Evolutionary conservation across 2,329 filamentous ascomycete genomes (phyloP).

Genomic region (Parastagonospora avenae): DNA sequence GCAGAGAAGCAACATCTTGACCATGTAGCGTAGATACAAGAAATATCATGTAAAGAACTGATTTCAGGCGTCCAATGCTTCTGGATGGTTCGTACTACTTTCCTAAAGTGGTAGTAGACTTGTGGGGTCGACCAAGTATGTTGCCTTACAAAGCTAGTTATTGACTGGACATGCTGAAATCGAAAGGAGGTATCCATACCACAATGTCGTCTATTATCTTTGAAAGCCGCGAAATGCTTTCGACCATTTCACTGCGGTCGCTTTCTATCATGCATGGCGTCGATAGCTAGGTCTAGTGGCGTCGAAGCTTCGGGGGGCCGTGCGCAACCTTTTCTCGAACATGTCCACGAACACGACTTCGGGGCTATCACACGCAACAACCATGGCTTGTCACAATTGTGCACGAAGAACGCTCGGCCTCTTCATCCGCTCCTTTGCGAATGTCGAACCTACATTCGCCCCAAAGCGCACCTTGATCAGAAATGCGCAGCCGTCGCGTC

Average conservation of each 20-base stretch:
- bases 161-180: too few relatives aligned
- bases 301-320: conserved; percentile 9
- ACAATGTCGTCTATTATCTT: too few relatives aligned
- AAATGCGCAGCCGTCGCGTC: conserved; percentile 16
- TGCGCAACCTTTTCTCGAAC: conserved; percentile 17
- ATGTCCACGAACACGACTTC: conserved; percentile 3
- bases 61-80: too few relatives aligned
- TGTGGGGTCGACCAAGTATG: too few relatives aligned
- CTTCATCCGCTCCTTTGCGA: conserved; percentile 25
- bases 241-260: neutral
- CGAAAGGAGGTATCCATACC: too few relatives aligned
- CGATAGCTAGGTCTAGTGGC: neutral
- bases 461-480: conserved; percentile 5
- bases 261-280: neutral
- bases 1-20: too few relatives aligned
- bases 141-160: too few relatives aligned
- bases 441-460: conserved; percentile 4
- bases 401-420: conserved; percentile 26
- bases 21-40: too few relatives aligned
- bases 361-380: conserved; percentile 3
- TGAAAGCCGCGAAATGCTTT: too few relatives aligned
- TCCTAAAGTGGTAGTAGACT: too few relatives aligned
- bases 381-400: conserved; percentile 38
- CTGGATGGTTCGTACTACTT: too few relatives aligned
- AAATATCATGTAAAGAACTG: too few relatives aligned